Percentiles rank a stretch among this genome's conserved stretches.
Conservation (phyloP, 768 basidiomycete genomes). For the Boletus tylopilopsis region DNA sequence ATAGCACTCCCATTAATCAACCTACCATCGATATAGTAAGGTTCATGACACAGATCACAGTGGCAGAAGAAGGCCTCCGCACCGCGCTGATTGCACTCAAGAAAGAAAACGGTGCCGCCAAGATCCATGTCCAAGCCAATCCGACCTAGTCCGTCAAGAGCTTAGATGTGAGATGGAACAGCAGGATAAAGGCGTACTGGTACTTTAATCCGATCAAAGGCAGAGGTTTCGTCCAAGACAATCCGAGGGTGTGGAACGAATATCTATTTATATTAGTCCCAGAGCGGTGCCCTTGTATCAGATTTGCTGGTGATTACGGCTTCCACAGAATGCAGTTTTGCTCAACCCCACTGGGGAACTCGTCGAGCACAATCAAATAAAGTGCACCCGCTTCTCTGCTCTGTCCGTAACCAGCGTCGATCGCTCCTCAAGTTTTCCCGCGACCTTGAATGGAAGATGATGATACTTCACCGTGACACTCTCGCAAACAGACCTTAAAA, state of each 20-base stretch:
- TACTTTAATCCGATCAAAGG: slow-evolving; percentile 71
- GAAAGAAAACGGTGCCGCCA: slow-evolving; percentile 59
- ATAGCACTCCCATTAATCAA: too few species aligned
- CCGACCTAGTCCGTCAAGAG: slow-evolving; percentile 68
- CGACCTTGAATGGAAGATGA: slow-evolving; percentile 61
- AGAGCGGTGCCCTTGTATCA: slow-evolving; percentile 62
- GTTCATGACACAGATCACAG: slow-evolving; percentile 14
- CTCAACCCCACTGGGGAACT: slow-evolving; percentile 53
- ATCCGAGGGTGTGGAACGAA: slow-evolving; percentile 80
- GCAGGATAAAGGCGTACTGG: slow-evolving; percentile 60
- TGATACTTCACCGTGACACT: slow-evolving; percentile 65
- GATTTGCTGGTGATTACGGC: slow-evolving; percentile 57
- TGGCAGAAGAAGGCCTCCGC: slow-evolving; percentile 57
- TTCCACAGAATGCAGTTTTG: slow-evolving; percentile 66
- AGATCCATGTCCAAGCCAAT: slow-evolving; percentile 58
- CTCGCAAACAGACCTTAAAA: too few species aligned
- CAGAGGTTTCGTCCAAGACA: slow-evolving; percentile 74
- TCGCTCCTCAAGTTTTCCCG: slow-evolving; percentile 54
- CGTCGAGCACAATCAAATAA: slow-evolving; percentile 64
- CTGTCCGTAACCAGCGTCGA: slow-evolving; percentile 64
- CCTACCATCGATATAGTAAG: too few species aligned
- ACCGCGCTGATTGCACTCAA: slow-evolving; percentile 53
- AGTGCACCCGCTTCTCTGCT: slow-evolving; percentile 70
- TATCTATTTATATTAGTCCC: slow-evolving; percentile 76
- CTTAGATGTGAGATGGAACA: slow-evolving; percentile 65